Base-by-base conservation (phyloP, 139 green algal genomes). In the Chlamydomonas sp. region DNA sequence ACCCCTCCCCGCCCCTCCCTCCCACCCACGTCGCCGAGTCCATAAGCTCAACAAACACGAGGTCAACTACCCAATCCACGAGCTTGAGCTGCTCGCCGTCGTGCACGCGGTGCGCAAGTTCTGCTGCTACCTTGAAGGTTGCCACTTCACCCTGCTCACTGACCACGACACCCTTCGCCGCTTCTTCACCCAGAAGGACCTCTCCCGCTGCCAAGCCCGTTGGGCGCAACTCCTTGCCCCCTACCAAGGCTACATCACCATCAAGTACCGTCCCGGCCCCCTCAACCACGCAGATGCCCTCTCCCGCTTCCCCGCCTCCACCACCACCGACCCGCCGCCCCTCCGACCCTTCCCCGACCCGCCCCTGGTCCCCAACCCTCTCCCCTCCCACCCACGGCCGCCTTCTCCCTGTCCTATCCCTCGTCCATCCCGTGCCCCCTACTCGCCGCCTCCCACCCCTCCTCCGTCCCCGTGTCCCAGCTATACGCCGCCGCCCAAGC, bases 41-140 rank as follows among this genome's bases (percentile, higher is more conserved):
- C 59, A 74, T 0, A 92, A 91, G 77, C 84, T 93, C 1, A 79
- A 63, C 64, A 1, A 18, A 16, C 81, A 91, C 72, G 86, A 95
- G 77, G n/a, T 20, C 17, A 92, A 91, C 63, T 96, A 95, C 71
- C 60, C 77, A 2, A 86, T 83, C 58, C 85, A 89, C 60, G 91
- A 94, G 14, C 88, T 89, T 9, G 90, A 96, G 58, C 73, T 93
- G 17, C 64, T 95, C 0, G 93, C 89, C 15, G 86, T 95, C 60
- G 74, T 93, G 0, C 69, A 92, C 18, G 79, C 87, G 0, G 6
- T 93, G 0, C 66, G 80, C 14, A 63, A 87, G 5, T 96, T 92
- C 83, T 67, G 91, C 16, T 88, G 89, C 63, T 94, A 94, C 60
- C 77, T 94, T 4, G 78, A 90, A n/a, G 85, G 89, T 3, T 63